Conservation (phyloP, 2,329 filamentous ascomycete genomes). For the Paecilomyces niveus region DNA sequence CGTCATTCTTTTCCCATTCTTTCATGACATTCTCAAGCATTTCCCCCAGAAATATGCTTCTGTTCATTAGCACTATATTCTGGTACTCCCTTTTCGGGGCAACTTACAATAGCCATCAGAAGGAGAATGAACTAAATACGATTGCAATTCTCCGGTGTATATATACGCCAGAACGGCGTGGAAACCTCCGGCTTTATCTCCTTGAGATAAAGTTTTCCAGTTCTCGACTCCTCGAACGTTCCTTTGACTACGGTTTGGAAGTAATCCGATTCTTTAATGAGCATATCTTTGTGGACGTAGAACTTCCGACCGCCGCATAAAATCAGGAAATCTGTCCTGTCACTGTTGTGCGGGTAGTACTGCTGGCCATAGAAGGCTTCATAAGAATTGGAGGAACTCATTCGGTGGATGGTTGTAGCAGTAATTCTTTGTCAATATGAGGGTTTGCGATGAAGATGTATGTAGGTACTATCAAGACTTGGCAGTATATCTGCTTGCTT, state of each 20-base stretch:
- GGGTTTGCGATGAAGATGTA: no score
- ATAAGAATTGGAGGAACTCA: background rate
- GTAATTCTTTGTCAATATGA: no score
- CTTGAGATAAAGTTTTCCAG: constrained; percentile 4
- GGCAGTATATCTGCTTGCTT: no score
- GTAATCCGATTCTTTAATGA: constrained; percentile 29
- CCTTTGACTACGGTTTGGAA: constrained; percentile 22
- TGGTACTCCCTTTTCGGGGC: background rate
- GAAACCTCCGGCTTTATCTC: constrained; percentile 9
- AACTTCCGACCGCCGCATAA: constrained; percentile 21
- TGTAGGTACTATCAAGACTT: no score
- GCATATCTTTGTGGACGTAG: constrained; percentile 26
- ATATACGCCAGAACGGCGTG: constrained; percentile 8
- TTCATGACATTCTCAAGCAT: background rate
- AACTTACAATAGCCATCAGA: background rate
- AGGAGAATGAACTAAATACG: background rate
- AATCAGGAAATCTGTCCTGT: constrained; percentile 29
- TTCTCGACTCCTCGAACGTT: constrained; percentile 17
- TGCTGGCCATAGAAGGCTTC: background rate
- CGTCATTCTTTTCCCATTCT: background rate
- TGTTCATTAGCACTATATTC: background rate
- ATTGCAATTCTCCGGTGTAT: constrained; percentile 6
- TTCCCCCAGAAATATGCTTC: background rate
- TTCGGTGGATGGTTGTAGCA: background rate
- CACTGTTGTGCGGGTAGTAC: constrained; percentile 2